A percentile compares a stretch with the other conserved stretches of the same genome.
phyloP scores from a whole-genome alignment of 768 basidiomycete genomes.

The Tubosaeta sp. region DNA sequence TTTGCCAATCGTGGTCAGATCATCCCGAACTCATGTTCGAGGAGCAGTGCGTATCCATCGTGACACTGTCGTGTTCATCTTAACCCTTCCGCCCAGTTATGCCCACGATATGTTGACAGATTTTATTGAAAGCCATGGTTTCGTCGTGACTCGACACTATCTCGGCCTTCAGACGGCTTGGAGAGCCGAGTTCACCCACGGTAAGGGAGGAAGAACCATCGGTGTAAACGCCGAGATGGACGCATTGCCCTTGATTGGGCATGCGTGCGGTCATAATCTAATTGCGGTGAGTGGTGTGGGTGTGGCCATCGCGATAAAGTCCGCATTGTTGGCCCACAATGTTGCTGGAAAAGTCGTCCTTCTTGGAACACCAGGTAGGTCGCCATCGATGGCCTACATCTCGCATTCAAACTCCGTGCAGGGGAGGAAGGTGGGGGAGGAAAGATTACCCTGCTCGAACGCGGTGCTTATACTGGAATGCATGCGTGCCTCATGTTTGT shows the following conservation, averaged over 20 bases:
- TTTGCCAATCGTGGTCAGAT: conserved; percentile 34
- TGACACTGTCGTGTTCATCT: conserved; percentile 1
- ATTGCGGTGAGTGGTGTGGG: conserved; percentile 78
- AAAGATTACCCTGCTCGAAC: conserved; percentile 68
- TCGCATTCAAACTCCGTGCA: conserved; percentile 24
- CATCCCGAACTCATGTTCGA: conserved; percentile 66
- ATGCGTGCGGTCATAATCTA: conserved; percentile 80
- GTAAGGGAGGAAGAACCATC: conserved; percentile 56
- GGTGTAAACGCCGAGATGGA: conserved; percentile 82
- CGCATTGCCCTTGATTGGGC: conserved; percentile 50
- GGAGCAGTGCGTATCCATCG: conserved; percentile 47
- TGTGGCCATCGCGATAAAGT: conserved; percentile 67
- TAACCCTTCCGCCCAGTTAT: conserved; percentile 39
- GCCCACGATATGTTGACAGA: conserved; percentile 66
- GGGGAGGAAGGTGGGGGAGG: conserved; percentile 80
- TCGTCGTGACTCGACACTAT: conserved; percentile 67
- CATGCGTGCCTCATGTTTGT: conserved; percentile 72
- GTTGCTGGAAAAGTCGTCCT: conserved; percentile 66
- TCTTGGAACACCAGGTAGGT: conserved; percentile 70
- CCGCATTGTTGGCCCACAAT: conserved; percentile 58
- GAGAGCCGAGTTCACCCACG: conserved; percentile 65
- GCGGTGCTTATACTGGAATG: conserved; percentile 78
- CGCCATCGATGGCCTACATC: not conserved
- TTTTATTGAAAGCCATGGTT: conserved; percentile 66
- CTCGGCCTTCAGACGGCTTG: conserved; percentile 72